Percentiles rank a stretch among this genome's conserved stretches.
phyloP scores from a whole-genome alignment of 768 basidiomycete species.

The Leccinum longicurvipes region DNA sequence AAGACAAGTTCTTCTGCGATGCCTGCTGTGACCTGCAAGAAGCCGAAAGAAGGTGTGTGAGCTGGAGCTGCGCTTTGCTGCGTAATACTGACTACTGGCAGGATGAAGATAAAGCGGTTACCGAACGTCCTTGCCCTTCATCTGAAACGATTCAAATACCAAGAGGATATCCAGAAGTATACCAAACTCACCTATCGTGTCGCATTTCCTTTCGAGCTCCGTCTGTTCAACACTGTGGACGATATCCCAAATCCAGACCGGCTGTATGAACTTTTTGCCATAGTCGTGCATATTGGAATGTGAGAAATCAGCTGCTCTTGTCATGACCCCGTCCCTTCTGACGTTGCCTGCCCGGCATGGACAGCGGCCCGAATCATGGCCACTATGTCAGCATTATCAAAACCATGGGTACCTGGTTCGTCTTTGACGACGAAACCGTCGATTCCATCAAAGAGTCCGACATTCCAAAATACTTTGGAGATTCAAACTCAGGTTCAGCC shows the following conservation, averaged over 20 bases:
- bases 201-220: constrained; percentile 91
- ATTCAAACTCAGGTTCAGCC: constrained; percentile 80
- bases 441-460: constrained; percentile 84
- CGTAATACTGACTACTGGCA: constrained; percentile 31
- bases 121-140: constrained; percentile 95
- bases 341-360: constrained; percentile 11
- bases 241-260: constrained; percentile 89
- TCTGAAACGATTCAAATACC: constrained; percentile 98
- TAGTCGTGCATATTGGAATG: constrained; percentile 99
- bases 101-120: constrained; percentile 98
- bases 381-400: constrained; percentile 97
- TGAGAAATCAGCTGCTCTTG: constrained; percentile 44
- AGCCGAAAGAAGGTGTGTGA: constrained; percentile 85
- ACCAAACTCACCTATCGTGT: constrained; percentile 97
- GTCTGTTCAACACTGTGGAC: constrained; percentile 96
- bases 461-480: constrained; percentile 93
- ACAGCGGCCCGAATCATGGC: constrained; percentile 95
- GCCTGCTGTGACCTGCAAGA: constrained; percentile 95
- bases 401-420: constrained; percentile 77
- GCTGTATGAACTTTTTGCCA: constrained; percentile 90
- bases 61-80: not conserved
- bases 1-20: constrained; percentile 98
- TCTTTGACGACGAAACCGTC: constrained; percentile 96
- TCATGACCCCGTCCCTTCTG: constrained; percentile 5
- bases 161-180: constrained; percentile 85